A percentile compares a stretch with the other conserved stretches of the same genome.
These are phyloP conservation scores for Starmerella vitae DNA, from an alignment of 805 yeast species.

Conservation along the genomic window DNA sequence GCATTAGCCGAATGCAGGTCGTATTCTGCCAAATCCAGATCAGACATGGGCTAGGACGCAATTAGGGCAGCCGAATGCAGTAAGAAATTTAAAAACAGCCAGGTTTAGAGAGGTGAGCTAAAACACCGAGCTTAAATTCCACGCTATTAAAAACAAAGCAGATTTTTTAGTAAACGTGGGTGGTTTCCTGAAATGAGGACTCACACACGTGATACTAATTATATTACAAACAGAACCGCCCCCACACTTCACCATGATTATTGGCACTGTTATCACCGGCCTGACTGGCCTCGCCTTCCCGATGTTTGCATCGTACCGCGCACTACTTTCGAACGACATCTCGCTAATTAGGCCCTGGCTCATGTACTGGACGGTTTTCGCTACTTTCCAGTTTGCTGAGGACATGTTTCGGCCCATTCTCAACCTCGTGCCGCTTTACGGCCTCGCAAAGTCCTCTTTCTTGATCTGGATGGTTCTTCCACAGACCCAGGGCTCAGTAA, in stretches of 20 bases:
- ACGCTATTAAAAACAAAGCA: too few species aligned
- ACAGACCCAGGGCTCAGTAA: constrained; percentile 35
- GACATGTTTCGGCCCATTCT: constrained; percentile 35
- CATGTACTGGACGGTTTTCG: constrained; percentile 54
- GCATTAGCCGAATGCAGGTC: background rate
- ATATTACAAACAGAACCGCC: too few species aligned
- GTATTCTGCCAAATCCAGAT: constrained; percentile 2
- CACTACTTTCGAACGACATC: constrained; percentile 35
- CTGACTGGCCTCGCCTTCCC: constrained; percentile 37
- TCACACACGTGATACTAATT: too few species aligned
- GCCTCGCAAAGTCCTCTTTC: constrained; percentile 35
- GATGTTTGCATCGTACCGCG: constrained; percentile 44
- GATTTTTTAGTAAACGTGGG: too few species aligned
- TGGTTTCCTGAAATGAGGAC: too few species aligned
- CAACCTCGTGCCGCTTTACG: constrained; percentile 42
- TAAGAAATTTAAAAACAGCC: too few species aligned
- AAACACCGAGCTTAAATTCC: too few species aligned
- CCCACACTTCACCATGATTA: too few species aligned
- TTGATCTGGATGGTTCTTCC: constrained; percentile 51
- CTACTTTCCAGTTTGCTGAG: constrained; percentile 32
- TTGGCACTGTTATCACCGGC: constrained; percentile 15
- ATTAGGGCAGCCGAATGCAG: background rate
- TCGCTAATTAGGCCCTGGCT: constrained; percentile 35
- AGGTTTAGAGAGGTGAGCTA: too few species aligned
- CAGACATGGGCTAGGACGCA: background rate